Conservation (phyloP, 176 grass and related monocot species). For the Lolium multiflorum region DNA sequence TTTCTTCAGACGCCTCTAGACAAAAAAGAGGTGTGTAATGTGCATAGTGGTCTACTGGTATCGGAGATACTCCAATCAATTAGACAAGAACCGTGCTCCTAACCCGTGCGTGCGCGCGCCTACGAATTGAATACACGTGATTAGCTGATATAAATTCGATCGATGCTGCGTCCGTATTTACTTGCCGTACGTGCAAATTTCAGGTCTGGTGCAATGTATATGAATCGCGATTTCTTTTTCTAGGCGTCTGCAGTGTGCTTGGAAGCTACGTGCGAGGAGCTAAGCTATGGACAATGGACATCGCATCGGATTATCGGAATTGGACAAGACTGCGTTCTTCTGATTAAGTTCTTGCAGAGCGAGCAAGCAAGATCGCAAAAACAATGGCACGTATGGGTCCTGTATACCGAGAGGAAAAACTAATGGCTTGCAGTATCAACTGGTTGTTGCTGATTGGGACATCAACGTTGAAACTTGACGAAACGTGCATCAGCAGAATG, state of each 20-base stretch:
- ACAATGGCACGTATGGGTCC: neutral
- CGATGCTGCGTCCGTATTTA: neutral
- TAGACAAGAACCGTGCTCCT: constrained; percentile 44
- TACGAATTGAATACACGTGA: neutral
- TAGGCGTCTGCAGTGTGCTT: constrained; percentile 9
- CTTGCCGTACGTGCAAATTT: constrained; percentile 52
- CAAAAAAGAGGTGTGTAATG: neutral
- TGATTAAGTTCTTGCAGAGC: constrained; percentile 21
- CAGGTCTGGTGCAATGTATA: constrained; percentile 44
- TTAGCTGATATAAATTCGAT: neutral
- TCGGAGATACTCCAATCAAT: constrained; percentile 22
- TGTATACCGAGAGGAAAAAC: too few relatives aligned
- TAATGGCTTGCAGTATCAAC: neutral
- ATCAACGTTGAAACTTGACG: constrained; percentile 36
- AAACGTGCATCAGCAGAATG: neutral
- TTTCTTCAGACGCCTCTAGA: too few relatives aligned
- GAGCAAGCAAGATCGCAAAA: constrained; percentile 4
- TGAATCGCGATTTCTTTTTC: neutral
- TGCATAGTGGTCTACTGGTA: neutral
- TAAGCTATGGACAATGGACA: constrained; percentile 29
- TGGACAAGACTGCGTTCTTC: constrained; percentile 8
- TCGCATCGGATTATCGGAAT: constrained; percentile 42
- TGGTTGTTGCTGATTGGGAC: constrained; percentile 10
- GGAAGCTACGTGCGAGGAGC: constrained; percentile 69
- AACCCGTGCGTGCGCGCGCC: constrained; percentile 33